These are phyloP conservation scores for Colletotrichum falcatum DNA, from an alignment of 2,329 filamentous ascomycete species.

Conservation along the genomic window DNA sequence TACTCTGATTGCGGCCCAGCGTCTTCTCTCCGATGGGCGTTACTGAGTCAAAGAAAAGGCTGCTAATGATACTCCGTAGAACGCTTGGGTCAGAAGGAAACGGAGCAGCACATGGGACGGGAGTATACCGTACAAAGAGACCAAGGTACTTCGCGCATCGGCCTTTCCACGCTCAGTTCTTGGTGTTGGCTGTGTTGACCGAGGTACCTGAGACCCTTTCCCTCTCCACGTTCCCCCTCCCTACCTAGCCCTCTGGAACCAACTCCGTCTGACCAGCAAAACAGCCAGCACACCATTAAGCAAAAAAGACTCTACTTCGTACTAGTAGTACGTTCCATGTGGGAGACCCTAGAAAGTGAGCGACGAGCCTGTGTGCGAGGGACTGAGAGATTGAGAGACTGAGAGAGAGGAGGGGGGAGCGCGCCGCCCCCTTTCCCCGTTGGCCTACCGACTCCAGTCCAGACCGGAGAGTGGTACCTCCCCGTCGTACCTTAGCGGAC, in stretches of 20 bases:
- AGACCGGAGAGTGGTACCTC: not conserved
- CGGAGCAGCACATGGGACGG: slow-evolving; percentile 1
- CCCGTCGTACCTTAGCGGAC: slow-evolving; percentile 11
- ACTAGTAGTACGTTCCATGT: not conserved
- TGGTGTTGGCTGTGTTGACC: slow-evolving; percentile 9
- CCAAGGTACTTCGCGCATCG: slow-evolving; percentile 14
- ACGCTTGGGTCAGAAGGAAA: not conserved
- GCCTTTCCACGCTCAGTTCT: slow-evolving; percentile 1
- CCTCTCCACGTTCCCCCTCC: slow-evolving; percentile 1
- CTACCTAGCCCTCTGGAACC: slow-evolving; percentile 1
- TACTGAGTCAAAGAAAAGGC: not conserved
- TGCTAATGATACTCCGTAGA: not conserved
- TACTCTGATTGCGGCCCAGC: not conserved
- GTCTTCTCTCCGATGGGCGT: not conserved
- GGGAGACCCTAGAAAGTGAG: not conserved
- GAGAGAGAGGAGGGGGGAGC: not conserved
- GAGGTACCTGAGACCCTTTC: slow-evolving; percentile 24
- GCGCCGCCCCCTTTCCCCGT: slow-evolving; percentile 23
- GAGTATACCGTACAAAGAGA: not conserved
- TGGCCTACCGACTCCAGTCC: slow-evolving; percentile 1
- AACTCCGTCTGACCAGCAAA: slow-evolving; percentile 28
- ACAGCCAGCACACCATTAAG: slow-evolving; percentile 16
- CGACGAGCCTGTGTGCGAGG: not conserved
- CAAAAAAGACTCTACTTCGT: slow-evolving; percentile 3
- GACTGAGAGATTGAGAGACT: not conserved